Evolutionary conservation across 2,329 filamentous ascomycete genomes (phyloP).

Genomic region (Clonostachys rhizophaga): DNA sequence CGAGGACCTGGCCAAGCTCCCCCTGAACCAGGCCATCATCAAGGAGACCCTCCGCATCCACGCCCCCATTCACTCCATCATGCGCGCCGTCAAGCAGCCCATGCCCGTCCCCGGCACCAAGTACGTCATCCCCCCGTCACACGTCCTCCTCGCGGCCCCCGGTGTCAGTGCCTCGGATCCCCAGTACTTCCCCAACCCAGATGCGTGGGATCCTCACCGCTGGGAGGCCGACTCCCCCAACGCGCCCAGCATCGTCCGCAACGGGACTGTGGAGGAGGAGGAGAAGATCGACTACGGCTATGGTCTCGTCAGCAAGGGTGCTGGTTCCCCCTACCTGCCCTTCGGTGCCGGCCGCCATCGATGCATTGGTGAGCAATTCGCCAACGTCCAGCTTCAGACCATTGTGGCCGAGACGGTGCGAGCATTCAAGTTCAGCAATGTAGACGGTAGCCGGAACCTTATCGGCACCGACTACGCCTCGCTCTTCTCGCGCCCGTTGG

Average conservation of each 20-base stretch:
- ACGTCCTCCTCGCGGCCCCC: constrained; percentile 79
- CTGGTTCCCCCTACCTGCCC: constrained; percentile 83
- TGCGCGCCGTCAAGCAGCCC: constrained; percentile 86
- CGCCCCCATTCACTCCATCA: constrained; percentile 90
- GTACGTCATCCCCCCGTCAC: constrained; percentile 75
- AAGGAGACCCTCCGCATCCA: constrained; percentile 91
- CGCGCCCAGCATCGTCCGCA: constrained; percentile 38
- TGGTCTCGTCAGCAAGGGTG: constrained; percentile 86
- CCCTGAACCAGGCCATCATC: constrained; percentile 78
- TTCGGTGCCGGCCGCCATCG: constrained; percentile 91
- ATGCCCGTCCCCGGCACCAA: constrained; percentile 80
- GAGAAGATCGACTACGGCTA: constrained; percentile 92
- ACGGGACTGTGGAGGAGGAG: constrained; percentile 35
- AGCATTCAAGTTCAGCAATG: constrained; percentile 73
- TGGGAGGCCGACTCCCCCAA: constrained; percentile 68
- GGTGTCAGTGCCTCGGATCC: constrained; percentile 72
- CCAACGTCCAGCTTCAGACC: constrained; percentile 85
- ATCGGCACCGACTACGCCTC: constrained; percentile 65
- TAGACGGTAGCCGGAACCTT: constrained; percentile 64
- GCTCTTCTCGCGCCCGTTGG: constrained; percentile 69
- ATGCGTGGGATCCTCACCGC: constrained; percentile 84
- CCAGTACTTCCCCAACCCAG: constrained; percentile 75
- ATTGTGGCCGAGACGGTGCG: constrained; percentile 76
- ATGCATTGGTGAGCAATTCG: constrained; percentile 96
- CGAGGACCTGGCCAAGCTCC: constrained; percentile 73